Percentiles rank a stretch among this genome's conserved stretches.
phyloP scores from a whole-genome alignment of 169 alveolate species.

The Fabrea salina region DNA sequence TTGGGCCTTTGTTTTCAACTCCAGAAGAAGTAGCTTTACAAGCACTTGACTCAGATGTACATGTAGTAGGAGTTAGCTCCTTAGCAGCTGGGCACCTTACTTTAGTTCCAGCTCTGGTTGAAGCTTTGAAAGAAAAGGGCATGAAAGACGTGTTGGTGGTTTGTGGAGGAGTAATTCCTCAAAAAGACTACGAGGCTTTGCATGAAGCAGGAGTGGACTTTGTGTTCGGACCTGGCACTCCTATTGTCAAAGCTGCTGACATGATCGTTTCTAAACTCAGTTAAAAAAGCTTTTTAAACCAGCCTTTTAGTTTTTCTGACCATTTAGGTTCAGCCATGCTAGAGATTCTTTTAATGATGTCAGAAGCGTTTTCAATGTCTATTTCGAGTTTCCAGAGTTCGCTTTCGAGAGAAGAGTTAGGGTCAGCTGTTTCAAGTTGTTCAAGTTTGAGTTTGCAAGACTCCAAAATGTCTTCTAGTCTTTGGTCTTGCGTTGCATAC shows the following conservation, averaged over 20 bases:
- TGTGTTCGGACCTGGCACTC: conserved; percentile 61
- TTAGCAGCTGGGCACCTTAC: conserved; percentile 68
- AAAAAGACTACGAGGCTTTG: conserved; percentile 49
- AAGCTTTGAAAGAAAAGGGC: conserved; percentile 40
- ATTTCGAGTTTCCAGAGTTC: conserved; percentile 41
- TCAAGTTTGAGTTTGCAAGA: background rate
- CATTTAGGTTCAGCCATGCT: conserved; percentile 7
- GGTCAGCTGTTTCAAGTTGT: background rate
- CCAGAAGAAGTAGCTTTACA: conserved; percentile 65
- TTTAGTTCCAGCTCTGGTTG: conserved; percentile 44
- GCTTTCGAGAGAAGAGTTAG: background rate
- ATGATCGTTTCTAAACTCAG: no score
- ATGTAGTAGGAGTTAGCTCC: conserved; percentile 54
- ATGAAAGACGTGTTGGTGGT: conserved; percentile 41
- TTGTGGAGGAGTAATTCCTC: conserved; percentile 64
- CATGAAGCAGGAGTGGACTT: conserved; percentile 46
- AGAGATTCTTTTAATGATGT: conserved; percentile 33
- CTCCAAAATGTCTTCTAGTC: background rate
- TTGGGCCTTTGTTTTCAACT: conserved; percentile 59
- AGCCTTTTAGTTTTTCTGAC: conserved; percentile 18
- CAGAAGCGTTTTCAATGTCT: conserved; percentile 39
- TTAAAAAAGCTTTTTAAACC: conserved; percentile 20
- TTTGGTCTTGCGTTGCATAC: background rate
- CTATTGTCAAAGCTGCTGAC: conserved; percentile 42
- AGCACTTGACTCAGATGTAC: conserved; percentile 66